phyloP scores from a whole-genome alignment of 2,329 filamentous ascomycete species.

The Penicillium psychrosexuale region DNA sequence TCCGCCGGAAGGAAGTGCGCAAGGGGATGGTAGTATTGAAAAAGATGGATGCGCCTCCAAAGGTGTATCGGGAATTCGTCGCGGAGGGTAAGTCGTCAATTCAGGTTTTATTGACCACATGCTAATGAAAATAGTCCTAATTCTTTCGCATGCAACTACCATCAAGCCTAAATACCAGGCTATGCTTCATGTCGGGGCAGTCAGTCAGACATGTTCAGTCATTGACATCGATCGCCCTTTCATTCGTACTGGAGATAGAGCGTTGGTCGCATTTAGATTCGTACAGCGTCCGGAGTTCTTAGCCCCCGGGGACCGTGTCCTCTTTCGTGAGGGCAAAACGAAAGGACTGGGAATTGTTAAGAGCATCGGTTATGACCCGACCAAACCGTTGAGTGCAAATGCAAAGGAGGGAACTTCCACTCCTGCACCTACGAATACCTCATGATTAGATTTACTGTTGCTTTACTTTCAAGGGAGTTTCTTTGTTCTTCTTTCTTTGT shows the following conservation, averaged over 20 bases:
- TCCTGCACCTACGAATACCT: constrained; percentile 1
- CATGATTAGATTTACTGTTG: neutral
- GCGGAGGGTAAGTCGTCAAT: constrained; percentile 60
- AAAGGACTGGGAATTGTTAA: constrained; percentile 96
- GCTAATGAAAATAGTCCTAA: constrained; percentile 62
- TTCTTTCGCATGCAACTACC: constrained; percentile 91
- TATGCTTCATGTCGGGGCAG: constrained; percentile 93
- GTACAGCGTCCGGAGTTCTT: constrained; percentile 92
- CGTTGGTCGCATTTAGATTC: constrained; percentile 89
- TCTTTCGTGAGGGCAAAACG: constrained; percentile 92
- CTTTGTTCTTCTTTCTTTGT: neutral
- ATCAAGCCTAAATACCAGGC: constrained; percentile 97
- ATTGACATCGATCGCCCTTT: constrained; percentile 96
- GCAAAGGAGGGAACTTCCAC: constrained; percentile 21
- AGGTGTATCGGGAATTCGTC: constrained; percentile 71
- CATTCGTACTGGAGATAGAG: constrained; percentile 91
- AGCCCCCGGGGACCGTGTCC: constrained; percentile 77
- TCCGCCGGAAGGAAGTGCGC: constrained; percentile 85
- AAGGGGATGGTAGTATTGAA: constrained; percentile 98
- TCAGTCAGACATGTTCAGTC: constrained; percentile 93
- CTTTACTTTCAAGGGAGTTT: neutral
- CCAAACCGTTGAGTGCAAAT: constrained; percentile 48
- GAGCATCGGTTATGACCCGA: constrained; percentile 78
- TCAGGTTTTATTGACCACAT: neutral
- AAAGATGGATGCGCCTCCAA: constrained; percentile 71